These are phyloP conservation scores for Fusarium pseudoanthophilum DNA, from an alignment of 2,329 filamentous ascomycete genomes.

Conservation along the genomic window DNA sequence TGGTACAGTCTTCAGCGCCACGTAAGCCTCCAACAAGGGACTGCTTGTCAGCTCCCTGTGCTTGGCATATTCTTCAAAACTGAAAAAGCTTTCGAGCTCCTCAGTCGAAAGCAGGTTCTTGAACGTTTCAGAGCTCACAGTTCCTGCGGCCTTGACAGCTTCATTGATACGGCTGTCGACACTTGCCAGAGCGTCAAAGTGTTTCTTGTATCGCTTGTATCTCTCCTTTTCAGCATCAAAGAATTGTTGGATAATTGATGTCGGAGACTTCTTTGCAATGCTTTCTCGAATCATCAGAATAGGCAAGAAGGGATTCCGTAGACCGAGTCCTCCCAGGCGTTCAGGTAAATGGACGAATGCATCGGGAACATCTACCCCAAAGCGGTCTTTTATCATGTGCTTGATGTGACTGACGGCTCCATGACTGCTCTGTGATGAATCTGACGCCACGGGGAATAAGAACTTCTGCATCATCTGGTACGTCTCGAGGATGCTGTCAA, in stretches of 20 bases:
- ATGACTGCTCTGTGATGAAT: neutral
- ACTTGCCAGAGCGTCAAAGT: neutral
- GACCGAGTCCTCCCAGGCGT: neutral
- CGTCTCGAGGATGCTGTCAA: neutral
- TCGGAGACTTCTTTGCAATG: neutral
- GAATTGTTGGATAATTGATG: neutral
- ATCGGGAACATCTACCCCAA: neutral
- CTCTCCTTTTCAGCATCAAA: rapidly evolving
- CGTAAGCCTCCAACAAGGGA: neutral
- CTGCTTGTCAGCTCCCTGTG: neutral
- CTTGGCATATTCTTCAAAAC: neutral
- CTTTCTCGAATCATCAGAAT: neutral
- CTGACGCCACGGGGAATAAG: neutral
- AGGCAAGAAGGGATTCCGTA: neutral
- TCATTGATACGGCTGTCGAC: neutral
- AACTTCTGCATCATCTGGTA: neutral
- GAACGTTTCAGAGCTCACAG: neutral
- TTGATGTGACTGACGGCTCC: neutral
- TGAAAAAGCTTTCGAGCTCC: neutral
- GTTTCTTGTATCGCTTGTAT: neutral
- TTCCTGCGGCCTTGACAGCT: neutral
- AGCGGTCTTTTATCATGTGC: neutral
- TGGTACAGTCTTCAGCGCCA: neutral
- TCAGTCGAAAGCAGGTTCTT: neutral
- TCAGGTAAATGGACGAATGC: neutral